Evolutionary conservation across 345 rosid species (phyloP), one percentile per base, ranked within the genome.

Genomic region (Linum tenue): DNA sequence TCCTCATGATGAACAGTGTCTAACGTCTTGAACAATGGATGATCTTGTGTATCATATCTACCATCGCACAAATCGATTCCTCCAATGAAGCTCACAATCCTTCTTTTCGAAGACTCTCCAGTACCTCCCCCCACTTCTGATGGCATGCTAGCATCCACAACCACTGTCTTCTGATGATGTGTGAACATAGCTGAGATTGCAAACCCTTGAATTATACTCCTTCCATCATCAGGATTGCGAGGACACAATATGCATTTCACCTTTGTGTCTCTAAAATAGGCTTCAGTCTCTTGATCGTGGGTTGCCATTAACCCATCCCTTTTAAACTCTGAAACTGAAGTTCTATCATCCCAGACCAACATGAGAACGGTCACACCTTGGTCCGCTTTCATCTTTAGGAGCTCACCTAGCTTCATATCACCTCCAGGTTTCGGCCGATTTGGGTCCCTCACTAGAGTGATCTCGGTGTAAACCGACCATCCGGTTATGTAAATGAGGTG

Each of bases 21-120:
- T 63, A 92, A 65, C 37, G 96, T 87, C 76, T 36, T 53, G 69
- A 92, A 92, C 62, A 92, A 56, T 12, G 88, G 82, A 79, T 92
- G 98, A 0, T 80, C 83, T 36, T 79, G 83, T 3, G 85, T 87
- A 60, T 92, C 98, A 6, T 85, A 92, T 39, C 98, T 74, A 63
- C 96, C 98, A 5, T 77, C 91, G 41, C 98, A 92, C 35, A 92
- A 82, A 89, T 92, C 98, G 60, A 92, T 82, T 5, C 98, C 98
- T 3, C 98, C 98, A 7, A 89, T 67, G 72, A 89, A 92, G 70
- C 98, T 82, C 65, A 87, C 86, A 10, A 89, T 78, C 61, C 81
- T 71, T 68, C 92, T 75, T 69, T 71, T 80, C 1, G n/a, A 56
- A 2, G 68, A 58, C 5, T 5, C 69, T 0, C 55, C 77, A 0